Percentiles rank a stretch among this genome's conserved stretches.
Conservation (phyloP, 192 early-diverging fungal species). For the Gamsiella multidivaricata region DNA sequence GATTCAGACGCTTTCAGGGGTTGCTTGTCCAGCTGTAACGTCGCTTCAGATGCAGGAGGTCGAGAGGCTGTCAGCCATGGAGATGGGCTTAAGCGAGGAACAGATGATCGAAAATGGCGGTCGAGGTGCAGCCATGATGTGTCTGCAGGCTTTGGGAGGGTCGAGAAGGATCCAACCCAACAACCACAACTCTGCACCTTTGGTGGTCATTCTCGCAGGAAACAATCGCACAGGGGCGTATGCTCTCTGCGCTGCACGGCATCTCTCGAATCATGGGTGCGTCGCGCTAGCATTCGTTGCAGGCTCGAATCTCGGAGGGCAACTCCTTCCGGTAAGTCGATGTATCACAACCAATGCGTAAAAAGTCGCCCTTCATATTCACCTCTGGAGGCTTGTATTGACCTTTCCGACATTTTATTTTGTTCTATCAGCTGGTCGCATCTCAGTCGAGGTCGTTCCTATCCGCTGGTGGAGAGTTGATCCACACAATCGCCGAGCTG, state of each 20-base stretch:
- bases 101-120: constrained; percentile 87
- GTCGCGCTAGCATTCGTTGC: constrained; percentile 67
- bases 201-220: constrained; percentile 78
- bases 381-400: background rate
- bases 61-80: constrained; percentile 62
- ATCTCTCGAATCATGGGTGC: constrained; percentile 84
- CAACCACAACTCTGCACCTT: constrained; percentile 79
- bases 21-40: constrained; percentile 69
- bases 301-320: constrained; percentile 49
- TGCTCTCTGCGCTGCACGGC: constrained; percentile 76
- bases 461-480: constrained; percentile 62
- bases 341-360: background rate
- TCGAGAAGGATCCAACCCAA: constrained; percentile 77
- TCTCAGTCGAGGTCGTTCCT: constrained; percentile 46
- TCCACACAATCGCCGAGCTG: constrained; percentile 60
- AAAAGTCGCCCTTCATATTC: background rate
- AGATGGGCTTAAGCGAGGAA: constrained; percentile 75
- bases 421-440: constrained; percentile 19
- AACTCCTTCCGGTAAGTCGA: constrained; percentile 59
- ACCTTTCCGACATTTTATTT: background rate
- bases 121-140: constrained; percentile 75
- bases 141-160: constrained; percentile 79
- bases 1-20: constrained; percentile 62
- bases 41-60: constrained; percentile 73
- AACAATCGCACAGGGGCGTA: constrained; percentile 81